phyloP scores from a whole-genome alignment of 768 basidiomycete species.

The Pleurotus pulmonarius region DNA sequence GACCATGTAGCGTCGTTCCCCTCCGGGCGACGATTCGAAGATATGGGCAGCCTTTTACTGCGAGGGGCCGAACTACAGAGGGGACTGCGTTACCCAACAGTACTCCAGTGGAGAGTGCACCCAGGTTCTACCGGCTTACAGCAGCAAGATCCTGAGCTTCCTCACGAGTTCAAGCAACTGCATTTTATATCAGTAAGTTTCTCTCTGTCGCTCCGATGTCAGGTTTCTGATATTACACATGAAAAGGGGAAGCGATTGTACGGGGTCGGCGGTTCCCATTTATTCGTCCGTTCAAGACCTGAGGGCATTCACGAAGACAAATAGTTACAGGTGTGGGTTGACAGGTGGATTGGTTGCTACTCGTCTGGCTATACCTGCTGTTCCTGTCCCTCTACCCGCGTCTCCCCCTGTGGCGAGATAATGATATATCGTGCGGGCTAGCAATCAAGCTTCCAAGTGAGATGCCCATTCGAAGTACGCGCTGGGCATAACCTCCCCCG shows the following conservation, averaged over 20 bases:
- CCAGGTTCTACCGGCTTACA: not conserved
- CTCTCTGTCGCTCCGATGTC: not conserved
- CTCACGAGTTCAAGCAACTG: slow-evolving; percentile 4
- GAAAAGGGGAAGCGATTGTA: not conserved
- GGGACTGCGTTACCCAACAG: not conserved
- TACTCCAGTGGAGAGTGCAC: not conserved
- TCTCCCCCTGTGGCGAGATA: too few relatives aligned
- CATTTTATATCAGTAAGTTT: not conserved
- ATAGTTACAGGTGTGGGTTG: not conserved
- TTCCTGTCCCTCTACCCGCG: too few relatives aligned
- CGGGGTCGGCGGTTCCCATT: not conserved
- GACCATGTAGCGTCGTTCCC: too few relatives aligned
- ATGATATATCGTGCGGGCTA: too few relatives aligned
- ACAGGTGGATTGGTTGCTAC: not conserved
- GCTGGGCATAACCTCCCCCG: too few relatives aligned
- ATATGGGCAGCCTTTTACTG: slow-evolving; percentile 1
- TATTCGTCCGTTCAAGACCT: slow-evolving; percentile 1
- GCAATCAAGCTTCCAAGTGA: too few relatives aligned
- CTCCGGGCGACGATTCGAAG: too few relatives aligned
- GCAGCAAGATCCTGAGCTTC: not conserved
- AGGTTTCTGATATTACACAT: not conserved
- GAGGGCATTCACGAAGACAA: not conserved
- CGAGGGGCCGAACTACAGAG: slow-evolving; percentile 3
- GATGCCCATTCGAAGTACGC: too few relatives aligned
- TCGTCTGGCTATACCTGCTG: too few relatives aligned